A percentile compares a stretch with the other conserved stretches of the same genome.
Evolutionary conservation across 345 rosid species (phyloP).

Genomic region (Euclidium syriacum): DNA sequence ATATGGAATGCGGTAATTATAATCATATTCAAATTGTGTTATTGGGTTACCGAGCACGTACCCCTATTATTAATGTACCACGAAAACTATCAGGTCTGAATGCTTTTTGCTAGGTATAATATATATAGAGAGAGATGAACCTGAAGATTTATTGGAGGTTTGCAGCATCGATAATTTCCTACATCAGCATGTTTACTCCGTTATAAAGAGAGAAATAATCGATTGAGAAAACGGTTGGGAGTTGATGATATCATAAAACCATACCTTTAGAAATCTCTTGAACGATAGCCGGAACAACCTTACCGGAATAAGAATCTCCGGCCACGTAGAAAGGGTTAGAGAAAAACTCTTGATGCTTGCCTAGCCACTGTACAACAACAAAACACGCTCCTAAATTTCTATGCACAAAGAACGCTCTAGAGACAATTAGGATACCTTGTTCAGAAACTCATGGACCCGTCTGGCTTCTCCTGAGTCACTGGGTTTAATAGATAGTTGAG

Average conservation of each 20-base stretch:
- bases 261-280: conserved; percentile 29
- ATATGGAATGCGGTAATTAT: conserved; percentile 38
- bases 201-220: neutral
- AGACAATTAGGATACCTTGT: conserved; percentile 34
- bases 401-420: neutral
- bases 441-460: conserved; percentile 41
- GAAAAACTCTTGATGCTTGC: conserved; percentile 43
- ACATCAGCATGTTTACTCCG: conserved; percentile 1
- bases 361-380: conserved; percentile 46
- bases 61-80: conserved; percentile 37
- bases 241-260: neutral
- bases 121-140: conserved; percentile 20
- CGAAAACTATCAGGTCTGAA: too few relatives aligned
- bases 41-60: conserved; percentile 53
- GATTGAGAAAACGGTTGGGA: neutral
- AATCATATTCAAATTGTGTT: conserved; percentile 29
- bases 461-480: conserved; percentile 41
- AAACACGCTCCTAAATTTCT: neutral
- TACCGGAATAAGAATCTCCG: conserved; percentile 65
- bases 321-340: conserved; percentile 43
- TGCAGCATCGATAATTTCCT: conserved; percentile 43
- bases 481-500: conserved; percentile 16
- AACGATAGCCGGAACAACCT: conserved; percentile 39
- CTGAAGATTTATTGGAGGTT: conserved; percentile 47
- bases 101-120: too few relatives aligned